phyloP scores from a whole-genome alignment of 805 yeast species.

The Wickerhamiella slavikovae region DNA sequence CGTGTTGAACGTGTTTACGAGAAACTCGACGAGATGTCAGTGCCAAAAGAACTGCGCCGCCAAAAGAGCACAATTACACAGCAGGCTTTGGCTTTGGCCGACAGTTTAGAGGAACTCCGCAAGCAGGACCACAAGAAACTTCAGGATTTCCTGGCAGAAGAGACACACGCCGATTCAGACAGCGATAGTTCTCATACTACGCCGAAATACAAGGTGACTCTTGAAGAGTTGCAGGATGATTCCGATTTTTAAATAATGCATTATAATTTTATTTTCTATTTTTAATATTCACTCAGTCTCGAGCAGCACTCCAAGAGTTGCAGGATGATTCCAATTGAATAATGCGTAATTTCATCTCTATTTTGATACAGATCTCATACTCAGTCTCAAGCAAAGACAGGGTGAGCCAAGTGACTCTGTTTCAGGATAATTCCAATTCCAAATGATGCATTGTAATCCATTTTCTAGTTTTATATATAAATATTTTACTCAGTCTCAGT shows the following conservation, averaged over 20 bases:
- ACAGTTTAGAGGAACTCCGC: background rate
- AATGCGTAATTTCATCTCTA: background rate
- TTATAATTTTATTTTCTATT: too few species aligned
- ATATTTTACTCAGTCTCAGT: too few species aligned
- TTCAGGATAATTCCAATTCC: too few species aligned
- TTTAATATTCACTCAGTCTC: background rate
- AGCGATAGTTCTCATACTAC: background rate
- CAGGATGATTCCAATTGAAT: background rate
- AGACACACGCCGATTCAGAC: background rate
- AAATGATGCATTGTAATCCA: too few species aligned
- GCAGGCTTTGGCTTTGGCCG: background rate
- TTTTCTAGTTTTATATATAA: too few species aligned
- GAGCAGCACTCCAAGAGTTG: background rate
- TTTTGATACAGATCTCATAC: background rate
- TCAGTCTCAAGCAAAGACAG: background rate
- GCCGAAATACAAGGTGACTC: background rate
- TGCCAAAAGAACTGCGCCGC: background rate
- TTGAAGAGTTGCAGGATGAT: background rate
- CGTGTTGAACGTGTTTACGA: background rate
- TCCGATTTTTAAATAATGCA: background rate
- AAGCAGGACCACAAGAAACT: background rate
- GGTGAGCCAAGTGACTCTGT: too few species aligned
- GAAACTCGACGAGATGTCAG: background rate
- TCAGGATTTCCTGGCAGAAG: background rate
- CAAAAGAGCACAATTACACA: background rate